Percentiles rank a stretch among this genome's conserved stretches.
Conservation (phyloP, 2,329 filamentous ascomycete species). For the Leptographium radiaticola region DNA sequence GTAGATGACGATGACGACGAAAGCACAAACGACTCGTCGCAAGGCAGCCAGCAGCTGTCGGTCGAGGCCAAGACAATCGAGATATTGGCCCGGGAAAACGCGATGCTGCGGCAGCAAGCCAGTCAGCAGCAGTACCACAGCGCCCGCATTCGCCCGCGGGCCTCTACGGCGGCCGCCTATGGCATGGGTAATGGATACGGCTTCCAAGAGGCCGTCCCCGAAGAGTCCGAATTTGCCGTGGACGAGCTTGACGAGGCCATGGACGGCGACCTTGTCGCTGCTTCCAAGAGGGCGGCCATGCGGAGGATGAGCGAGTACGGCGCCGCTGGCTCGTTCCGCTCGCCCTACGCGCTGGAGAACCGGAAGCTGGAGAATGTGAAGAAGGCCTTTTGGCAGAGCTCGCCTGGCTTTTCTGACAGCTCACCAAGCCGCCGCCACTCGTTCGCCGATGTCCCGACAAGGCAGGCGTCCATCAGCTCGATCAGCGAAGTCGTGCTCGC, state of each 20-base stretch:
- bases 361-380: slow-evolving; percentile 53
- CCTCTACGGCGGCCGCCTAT: slow-evolving; percentile 42
- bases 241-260: slow-evolving; percentile 54
- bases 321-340: slow-evolving; percentile 27
- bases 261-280: slow-evolving; percentile 34
- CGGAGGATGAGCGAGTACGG: slow-evolving; percentile 45
- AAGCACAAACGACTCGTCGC: slow-evolving; percentile 42
- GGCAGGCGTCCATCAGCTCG: slow-evolving; percentile 51
- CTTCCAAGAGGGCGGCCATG: slow-evolving; percentile 29
- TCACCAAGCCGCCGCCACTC: slow-evolving; percentile 70
- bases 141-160: slow-evolving; percentile 41
- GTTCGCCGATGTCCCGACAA: slow-evolving; percentile 54
- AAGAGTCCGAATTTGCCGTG: slow-evolving; percentile 59
- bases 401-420: slow-evolving; percentile 54
- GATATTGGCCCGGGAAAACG: slow-evolving; percentile 48
- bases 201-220: slow-evolving; percentile 46
- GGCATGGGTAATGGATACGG: slow-evolving; percentile 42
- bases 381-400: slow-evolving; percentile 59
- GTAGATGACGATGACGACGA: slow-evolving; percentile 51
- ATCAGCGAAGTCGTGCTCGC: slow-evolving; percentile 36
- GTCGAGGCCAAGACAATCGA: slow-evolving; percentile 51
- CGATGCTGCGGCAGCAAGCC: slow-evolving; percentile 43
- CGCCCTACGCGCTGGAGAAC: slow-evolving; percentile 41
- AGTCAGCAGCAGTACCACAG: slow-evolving; percentile 39
- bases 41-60: slow-evolving; percentile 35